Evolutionary conservation across 192 early-diverging fungal genomes (phyloP).

Genomic region (Coemansia sp.): DNA sequence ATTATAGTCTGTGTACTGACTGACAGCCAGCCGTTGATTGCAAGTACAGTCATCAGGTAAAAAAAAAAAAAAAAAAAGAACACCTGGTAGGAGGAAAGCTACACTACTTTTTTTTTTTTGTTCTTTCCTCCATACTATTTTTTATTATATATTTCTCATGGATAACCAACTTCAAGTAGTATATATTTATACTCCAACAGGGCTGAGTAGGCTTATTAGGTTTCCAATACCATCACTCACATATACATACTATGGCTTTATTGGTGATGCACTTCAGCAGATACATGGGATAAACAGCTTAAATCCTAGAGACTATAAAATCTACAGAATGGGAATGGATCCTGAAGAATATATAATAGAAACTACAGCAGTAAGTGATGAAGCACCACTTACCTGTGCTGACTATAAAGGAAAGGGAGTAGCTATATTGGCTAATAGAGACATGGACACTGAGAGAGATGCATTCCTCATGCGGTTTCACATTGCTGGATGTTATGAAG

Average conservation of each 20-base stretch:
- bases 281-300: not conserved
- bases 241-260: not conserved
- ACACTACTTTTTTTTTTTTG: too few relatives aligned
- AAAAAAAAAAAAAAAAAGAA: too few relatives aligned
- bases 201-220: too few relatives aligned
- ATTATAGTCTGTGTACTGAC: too few relatives aligned
- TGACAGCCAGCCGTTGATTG: too few relatives aligned
- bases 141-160: not conserved
- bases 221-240: too few relatives aligned
- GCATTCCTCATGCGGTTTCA: not conserved
- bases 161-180: too few relatives aligned
- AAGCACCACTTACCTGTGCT: not conserved
- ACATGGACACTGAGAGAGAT: not conserved
- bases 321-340: not conserved
- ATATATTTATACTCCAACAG: too few relatives aligned
- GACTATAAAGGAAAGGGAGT: not conserved
- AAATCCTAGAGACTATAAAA: not conserved
- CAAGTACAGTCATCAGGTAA: too few relatives aligned
- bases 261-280: not conserved
- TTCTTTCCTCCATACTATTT: not conserved
- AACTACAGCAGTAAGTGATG: not conserved
- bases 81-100: too few relatives aligned
- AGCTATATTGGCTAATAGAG: not conserved
- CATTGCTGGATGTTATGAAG: not conserved
- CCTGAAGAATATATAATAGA: not conserved